phyloP scores from a whole-genome alignment of 176 grass and related monocot species.

The Triticum urartu region DNA sequence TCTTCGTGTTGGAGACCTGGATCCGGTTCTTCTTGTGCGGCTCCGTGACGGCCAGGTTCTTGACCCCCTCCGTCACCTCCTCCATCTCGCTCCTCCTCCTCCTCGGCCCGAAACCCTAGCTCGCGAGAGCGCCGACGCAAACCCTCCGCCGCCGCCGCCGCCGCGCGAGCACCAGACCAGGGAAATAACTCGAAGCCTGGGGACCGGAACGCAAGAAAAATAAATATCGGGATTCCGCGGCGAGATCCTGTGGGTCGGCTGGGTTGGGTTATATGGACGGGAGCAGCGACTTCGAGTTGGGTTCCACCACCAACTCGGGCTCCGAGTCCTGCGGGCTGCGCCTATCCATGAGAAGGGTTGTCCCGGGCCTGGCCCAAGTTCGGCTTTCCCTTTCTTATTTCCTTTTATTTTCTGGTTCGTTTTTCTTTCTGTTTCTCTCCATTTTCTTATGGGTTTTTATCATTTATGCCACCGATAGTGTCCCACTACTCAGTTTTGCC shows the following conservation, averaged over 20 bases:
- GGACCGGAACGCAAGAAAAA: background rate
- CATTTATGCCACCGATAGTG: too few species aligned
- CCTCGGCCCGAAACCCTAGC: conserved; percentile 38
- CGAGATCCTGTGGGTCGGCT: conserved; percentile 4
- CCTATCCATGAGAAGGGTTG: too few species aligned
- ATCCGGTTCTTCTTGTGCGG: conserved; percentile 84
- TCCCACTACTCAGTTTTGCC: too few species aligned
- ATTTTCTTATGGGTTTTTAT: too few species aligned
- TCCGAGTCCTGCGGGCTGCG: background rate
- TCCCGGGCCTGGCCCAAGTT: too few species aligned
- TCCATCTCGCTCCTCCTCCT: conserved; percentile 45
- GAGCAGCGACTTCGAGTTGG: background rate
- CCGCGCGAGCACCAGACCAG: background rate
- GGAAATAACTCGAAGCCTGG: background rate
- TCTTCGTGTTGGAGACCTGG: conserved; percentile 93
- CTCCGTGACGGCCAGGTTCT: conserved; percentile 67
- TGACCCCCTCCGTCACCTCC: conserved; percentile 77
- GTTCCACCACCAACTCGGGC: background rate
- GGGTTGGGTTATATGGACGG: conserved; percentile 27
- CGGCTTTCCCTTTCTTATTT: too few species aligned
- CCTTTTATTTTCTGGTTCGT: too few species aligned
- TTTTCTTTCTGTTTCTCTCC: too few species aligned
- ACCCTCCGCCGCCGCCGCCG: background rate
- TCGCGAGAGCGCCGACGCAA: background rate
- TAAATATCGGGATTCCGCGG: conserved; percentile 2